Evolutionary conservation across 1,284 basidiomycete species (phyloP), one percentile per base, ranked within the genome.

Genomic region (Malassezia slooffiae): DNA sequence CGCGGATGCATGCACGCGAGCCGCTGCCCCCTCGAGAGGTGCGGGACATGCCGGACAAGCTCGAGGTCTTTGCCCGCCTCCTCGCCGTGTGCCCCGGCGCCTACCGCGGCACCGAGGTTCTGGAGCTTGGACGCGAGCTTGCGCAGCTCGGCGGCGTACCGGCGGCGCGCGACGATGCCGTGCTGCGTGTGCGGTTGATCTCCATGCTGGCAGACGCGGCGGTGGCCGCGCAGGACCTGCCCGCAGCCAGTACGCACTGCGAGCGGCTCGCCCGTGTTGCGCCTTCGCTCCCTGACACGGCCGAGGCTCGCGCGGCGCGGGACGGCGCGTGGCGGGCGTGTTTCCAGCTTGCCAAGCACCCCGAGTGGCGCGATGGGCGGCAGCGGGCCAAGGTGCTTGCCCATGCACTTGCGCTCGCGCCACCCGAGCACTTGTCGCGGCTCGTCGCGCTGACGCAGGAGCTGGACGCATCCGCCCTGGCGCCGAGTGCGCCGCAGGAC

Each of bases 261-360:
- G 46, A 48, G 22, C 40, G 31, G 8, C 15, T 41, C 6, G 46
- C 34, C 10, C 5, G 16, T 10, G 30, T 10, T 22, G 36, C 29
- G 17, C 30, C 8, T 10, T 13, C 35, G 19, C 36, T 41, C n/a
- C 21, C 31, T 3, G 34, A 16, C 22, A 29, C 30, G 22, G 13
- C 34, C n/a, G 17, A 16, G 34, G 21, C 37, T 12, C 29, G 16
- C 12, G 30, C 17, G 12, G 45, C 45, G 21, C 32, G 24, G 15
- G 46, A 42, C 20, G 41, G 23, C 4, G 46, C 46, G 17, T 48
- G 46, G 46, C 46, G 46, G 27, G 29, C 46, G 12, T 48, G 46
- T 28, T 38, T 43, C 29, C 46, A 48, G 34, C 41, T 48, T 0
- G 46, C 40, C 20, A 47, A 47, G 37, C 34, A 42, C 22, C 46